Base-by-base conservation (phyloP, 2,329 filamentous ascomycete species). In the Davidsoniella virescens region DNA sequence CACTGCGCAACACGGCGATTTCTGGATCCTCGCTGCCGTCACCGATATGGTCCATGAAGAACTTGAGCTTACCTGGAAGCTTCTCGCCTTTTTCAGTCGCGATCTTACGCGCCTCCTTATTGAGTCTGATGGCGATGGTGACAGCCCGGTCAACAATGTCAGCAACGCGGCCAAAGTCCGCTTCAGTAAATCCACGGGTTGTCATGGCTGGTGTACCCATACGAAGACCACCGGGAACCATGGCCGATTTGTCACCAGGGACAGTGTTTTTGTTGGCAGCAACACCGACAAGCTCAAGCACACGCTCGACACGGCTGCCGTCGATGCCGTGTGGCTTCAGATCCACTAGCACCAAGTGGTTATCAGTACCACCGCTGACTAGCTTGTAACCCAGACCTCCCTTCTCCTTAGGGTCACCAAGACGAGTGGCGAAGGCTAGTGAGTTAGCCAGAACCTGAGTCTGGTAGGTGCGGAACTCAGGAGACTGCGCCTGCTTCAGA, bases 251-350 rank as follows among this genome's bases (percentile, higher is more conserved):
- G 68, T 98, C 92, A 41, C 90, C 92, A 1, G 92, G 92, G 0
- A 95, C 90, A 6, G 92, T 95, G 70, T 98, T 98, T 76, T 98
- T 98, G 75, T 98, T 98, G 63, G 85, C 84, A n/a, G 92, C 92
- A 48, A 96, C 90, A 59, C 90, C 90, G 57, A 93, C 87, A 44
- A 94, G 78, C 64, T 95, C 88, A 20, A 95, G 75, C 14, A 94
- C 80, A 44, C 87, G 81, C 70, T 95, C 88, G 12, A 94, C 87
- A 49, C 88, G 82, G 20, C 84, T 83, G 57, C 88, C 88, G 61
- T 98, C 92, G 54, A 98, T 80, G 52, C 75, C 74, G 63, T 92
- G 84, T 37, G 85, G 80, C 70, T 94, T 94, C 47, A 98, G 76
- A 65, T 98, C 92, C 45, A 92, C 73, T 16, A 98, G 76, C 9